Evolutionary conservation across 495 filamentous ascomycete species (phyloP).

Genomic region (Chlorociboria aeruginascens): DNA sequence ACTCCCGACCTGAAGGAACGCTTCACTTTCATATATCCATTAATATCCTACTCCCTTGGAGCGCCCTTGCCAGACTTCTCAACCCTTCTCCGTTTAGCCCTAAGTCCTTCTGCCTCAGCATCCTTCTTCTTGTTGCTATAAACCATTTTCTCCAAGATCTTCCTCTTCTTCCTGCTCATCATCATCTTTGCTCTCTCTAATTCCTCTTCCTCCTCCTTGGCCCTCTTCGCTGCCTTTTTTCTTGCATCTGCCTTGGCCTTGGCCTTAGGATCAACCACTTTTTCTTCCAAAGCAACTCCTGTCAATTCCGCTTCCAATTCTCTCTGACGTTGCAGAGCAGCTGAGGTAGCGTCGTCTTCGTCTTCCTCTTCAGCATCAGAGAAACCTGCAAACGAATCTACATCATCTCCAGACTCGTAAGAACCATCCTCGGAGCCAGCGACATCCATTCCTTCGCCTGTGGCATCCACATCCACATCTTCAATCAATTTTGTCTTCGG

Average conservation of each 20-base stretch:
- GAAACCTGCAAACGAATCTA: slow-evolving; percentile 30
- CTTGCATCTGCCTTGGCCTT: slow-evolving; percentile 48
- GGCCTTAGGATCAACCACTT: slow-evolving; percentile 35
- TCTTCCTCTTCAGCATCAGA: slow-evolving; percentile 34
- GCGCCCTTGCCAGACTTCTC: slow-evolving; percentile 42
- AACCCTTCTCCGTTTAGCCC: slow-evolving; percentile 76
- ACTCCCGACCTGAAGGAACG: no score
- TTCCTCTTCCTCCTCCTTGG: slow-evolving; percentile 66
- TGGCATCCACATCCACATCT: slow-evolving; percentile 29
- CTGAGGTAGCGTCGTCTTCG: slow-evolving; percentile 35
- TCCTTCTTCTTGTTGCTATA: slow-evolving; percentile 78
- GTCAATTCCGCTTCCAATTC: slow-evolving; percentile 86
- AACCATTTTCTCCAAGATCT: slow-evolving; percentile 84
- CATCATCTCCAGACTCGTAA: slow-evolving; percentile 23
- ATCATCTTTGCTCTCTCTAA: slow-evolving; percentile 82
- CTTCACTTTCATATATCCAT: no score
- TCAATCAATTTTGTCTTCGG: slow-evolving; percentile 15
- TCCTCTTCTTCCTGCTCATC: slow-evolving; percentile 85
- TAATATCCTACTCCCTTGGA: slow-evolving; percentile 1
- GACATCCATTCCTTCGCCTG: slow-evolving; percentile 25
- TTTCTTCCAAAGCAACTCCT: slow-evolving; percentile 33
- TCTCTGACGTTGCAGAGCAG: slow-evolving; percentile 56
- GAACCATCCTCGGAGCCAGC: slow-evolving; percentile 34
- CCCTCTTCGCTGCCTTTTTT: slow-evolving; percentile 59
- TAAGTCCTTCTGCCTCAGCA: slow-evolving; percentile 59